phyloP scores from a whole-genome alignment of 1,284 basidiomycete genomes.

The Trametes hirsuta region DNA sequence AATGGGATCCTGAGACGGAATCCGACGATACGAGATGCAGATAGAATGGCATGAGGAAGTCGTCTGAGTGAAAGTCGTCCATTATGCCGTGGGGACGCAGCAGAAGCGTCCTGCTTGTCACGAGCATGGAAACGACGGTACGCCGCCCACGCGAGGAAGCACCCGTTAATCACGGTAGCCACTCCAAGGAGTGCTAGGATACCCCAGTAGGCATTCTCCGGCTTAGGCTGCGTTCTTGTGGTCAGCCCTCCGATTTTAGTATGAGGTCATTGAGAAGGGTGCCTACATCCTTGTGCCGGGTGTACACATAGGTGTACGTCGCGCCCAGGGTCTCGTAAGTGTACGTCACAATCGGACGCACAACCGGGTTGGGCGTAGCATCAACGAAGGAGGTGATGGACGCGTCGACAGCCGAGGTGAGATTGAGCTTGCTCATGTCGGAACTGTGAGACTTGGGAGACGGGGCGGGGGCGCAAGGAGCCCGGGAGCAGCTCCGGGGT shows the following conservation, averaged over 20 bases:
- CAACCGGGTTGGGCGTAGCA: neutral
- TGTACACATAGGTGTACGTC: conserved; percentile 1
- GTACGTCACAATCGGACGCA: neutral
- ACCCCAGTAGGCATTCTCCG: conserved; percentile 9
- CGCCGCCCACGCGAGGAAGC: conserved; percentile 9
- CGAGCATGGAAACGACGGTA: conserved; percentile 2
- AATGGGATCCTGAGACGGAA: conserved; percentile 34
- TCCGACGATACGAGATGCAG: conserved; percentile 32
- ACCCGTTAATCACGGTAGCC: conserved; percentile 5
- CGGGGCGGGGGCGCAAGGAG: neutral
- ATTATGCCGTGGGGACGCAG: neutral
- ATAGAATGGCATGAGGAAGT: conserved; percentile 29
- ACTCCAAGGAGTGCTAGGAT: neutral
- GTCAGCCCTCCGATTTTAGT: neutral
- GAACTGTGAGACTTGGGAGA: neutral
- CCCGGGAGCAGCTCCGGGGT: neutral
- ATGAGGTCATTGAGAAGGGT: neutral
- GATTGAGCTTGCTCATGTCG: neutral
- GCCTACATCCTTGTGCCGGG: conserved; percentile 3
- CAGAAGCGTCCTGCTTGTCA: neutral
- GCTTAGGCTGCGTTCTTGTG: neutral
- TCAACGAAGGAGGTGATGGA: neutral
- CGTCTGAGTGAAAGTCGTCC: conserved; percentile 20
- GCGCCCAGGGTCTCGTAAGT: neutral
- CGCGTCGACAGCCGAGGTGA: neutral